Evolutionary conservation across 2,329 filamentous ascomycete species (phyloP).

Genomic region (Exophiala viscosa): DNA sequence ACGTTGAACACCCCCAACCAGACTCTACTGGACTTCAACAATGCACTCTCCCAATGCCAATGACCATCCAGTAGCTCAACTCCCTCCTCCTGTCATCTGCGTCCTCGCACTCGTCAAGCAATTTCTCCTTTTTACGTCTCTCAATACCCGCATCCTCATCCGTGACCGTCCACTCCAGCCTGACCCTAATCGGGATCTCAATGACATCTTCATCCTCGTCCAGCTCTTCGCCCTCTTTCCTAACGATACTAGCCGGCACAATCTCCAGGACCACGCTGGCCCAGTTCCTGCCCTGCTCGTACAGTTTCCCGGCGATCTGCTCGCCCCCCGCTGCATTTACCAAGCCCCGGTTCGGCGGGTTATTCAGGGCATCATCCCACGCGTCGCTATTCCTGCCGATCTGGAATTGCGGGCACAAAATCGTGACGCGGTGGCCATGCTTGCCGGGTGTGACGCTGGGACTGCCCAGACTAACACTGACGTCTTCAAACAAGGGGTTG

Average conservation of each 20-base stretch:
- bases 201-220: conserved; percentile 61
- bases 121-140: conserved; percentile 30
- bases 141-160: conserved; percentile 46
- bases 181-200: conserved; percentile 92
- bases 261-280: conserved; percentile 91
- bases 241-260: conserved; percentile 53
- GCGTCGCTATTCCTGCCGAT: conserved; percentile 92
- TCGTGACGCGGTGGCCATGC: conserved; percentile 76
- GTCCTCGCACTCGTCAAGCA: conserved; percentile 41
- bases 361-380: conserved; percentile 81
- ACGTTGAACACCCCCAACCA: neutral
- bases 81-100: conserved; percentile 74
- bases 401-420: conserved; percentile 90
- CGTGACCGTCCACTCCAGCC: conserved; percentile 70
- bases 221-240: conserved; percentile 30
- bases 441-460: conserved; percentile 73
- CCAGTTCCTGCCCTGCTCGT: conserved; percentile 91
- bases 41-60: conserved; percentile 78
- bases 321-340: conserved; percentile 49
- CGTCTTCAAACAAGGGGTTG: conserved; percentile 89
- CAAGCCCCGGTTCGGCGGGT: conserved; percentile 37
- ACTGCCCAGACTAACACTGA: conserved; percentile 83
- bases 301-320: conserved; percentile 90
- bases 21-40: conserved; percentile 9
- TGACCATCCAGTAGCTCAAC: conserved; percentile 90